phyloP scores from a whole-genome alignment of 768 basidiomycete genomes.

The Macrolepiota dolichaula region DNA sequence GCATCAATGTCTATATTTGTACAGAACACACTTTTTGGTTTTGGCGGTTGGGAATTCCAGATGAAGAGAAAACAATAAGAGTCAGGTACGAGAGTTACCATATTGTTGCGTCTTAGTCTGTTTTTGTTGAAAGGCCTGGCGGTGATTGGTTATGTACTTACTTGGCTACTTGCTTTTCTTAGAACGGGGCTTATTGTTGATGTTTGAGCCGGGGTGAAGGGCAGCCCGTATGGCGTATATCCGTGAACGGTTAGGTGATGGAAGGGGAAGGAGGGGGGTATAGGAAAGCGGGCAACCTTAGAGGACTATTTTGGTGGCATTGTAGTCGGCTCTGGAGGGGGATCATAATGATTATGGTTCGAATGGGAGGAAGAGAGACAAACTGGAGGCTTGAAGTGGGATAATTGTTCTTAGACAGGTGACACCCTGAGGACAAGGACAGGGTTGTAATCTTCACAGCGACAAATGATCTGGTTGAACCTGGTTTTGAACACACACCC shows the following conservation, averaged over 20 bases:
- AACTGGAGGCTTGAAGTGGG: not conserved
- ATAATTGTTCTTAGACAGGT: not conserved
- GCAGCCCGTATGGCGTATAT: not conserved
- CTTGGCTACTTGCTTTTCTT: not conserved
- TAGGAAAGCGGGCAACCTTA: not conserved
- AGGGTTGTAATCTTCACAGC: not conserved
- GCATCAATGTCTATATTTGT: slow-evolving; percentile 6
- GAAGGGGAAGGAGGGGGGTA: not conserved
- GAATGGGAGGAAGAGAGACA: not conserved
- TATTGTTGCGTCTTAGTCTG: not conserved
- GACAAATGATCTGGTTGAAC: not conserved
- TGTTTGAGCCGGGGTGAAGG: not conserved
- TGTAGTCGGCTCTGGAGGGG: not conserved
- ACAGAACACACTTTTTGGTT: not conserved
- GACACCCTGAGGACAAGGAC: not conserved
- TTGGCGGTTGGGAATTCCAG: not conserved
- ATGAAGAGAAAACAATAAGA: slow-evolving; percentile 6
- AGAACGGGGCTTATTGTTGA: slow-evolving; percentile 1
- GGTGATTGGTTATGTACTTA: slow-evolving; percentile 1
- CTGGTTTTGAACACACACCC: not conserved
- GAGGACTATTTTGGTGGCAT: not conserved
- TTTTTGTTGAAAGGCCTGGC: not conserved
- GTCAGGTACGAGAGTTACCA: not conserved
- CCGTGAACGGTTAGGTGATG: not conserved
- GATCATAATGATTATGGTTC: not conserved